Evolutionary conservation across 1,139 yeast genomes (phyloP).

Genomic region (Yamadazyma conglobata): DNA sequence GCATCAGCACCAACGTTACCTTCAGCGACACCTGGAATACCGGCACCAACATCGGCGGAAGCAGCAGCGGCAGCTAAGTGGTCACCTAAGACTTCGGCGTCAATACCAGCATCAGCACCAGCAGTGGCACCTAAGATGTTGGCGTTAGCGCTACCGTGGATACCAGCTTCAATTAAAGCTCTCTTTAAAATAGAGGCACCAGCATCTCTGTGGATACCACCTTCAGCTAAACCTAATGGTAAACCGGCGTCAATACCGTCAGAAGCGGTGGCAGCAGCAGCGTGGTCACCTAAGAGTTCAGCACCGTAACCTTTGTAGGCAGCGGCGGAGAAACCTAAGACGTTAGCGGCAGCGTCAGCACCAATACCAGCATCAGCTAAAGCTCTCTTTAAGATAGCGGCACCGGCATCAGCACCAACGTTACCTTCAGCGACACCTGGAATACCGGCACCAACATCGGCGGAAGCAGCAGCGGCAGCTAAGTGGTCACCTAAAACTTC

Average conservation of each 20-base stretch:
- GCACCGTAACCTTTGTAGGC: conserved; percentile 11
- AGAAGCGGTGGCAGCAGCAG: conserved; percentile 13
- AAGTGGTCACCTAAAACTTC: conserved; percentile 12
- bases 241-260: conserved; percentile 11
- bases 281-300: conserved; percentile 12
- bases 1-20: conserved; percentile 10
- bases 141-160: conserved; percentile 6
- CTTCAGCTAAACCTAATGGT: conserved; percentile 9
- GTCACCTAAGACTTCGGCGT: conserved; percentile 11
- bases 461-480: conserved; percentile 11
- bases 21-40: conserved; percentile 8
- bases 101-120: conserved; percentile 11
- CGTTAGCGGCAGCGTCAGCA: conserved; percentile 7
- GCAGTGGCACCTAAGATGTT: conserved; percentile 11
- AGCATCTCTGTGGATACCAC: conserved; percentile 8
- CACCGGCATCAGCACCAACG: conserved; percentile 9
- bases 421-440: conserved; percentile 9
- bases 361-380: conserved; percentile 12
- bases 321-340: conserved; percentile 9
- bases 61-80: conserved; percentile 10
- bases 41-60: conserved; percentile 9
- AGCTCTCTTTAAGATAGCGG: conserved; percentile 10
- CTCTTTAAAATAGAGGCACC: conserved; percentile 12
- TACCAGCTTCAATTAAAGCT: conserved; percentile 6
- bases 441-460: conserved; percentile 8